Percentiles rank a stretch among this genome's conserved stretches.
Conservation (phyloP, 75 land plant genomes). For the Cryptomeria japonica region DNA sequence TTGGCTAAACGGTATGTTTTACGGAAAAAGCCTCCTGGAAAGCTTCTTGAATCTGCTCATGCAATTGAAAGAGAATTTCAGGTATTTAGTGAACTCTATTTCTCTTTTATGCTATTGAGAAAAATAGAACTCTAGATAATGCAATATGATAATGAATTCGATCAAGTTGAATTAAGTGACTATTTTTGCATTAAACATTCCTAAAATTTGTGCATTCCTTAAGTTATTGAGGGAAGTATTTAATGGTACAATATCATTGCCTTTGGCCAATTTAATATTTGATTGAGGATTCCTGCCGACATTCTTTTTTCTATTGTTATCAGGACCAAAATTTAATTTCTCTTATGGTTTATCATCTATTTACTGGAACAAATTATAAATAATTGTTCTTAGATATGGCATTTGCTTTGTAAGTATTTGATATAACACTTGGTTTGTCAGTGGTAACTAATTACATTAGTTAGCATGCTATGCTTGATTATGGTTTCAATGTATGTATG, state of each 20-base stretch:
- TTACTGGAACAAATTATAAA: not conserved
- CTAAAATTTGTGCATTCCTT: not conserved
- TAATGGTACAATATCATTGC: not conserved
- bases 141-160: not conserved
- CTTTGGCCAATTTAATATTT: not conserved
- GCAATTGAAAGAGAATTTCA: constrained; percentile 95
- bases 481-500: not conserved
- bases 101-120: not conserved
- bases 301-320: not conserved
- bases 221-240: not conserved
- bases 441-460: not conserved
- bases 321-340: not conserved
- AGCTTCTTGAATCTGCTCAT: constrained; percentile 85
- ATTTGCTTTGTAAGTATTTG: not conserved
- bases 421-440: not conserved
- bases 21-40: constrained; percentile 93
- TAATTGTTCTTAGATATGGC: not conserved
- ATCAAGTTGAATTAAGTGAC: not conserved
- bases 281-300: not conserved
- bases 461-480: not conserved
- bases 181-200: not conserved
- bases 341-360: not conserved
- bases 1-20: constrained; percentile 65
- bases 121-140: not conserved
- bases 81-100: constrained; percentile 38